Evolutionary conservation across 345 rosid genomes (phyloP).

Genomic region (Dimocarpus longan): DNA sequence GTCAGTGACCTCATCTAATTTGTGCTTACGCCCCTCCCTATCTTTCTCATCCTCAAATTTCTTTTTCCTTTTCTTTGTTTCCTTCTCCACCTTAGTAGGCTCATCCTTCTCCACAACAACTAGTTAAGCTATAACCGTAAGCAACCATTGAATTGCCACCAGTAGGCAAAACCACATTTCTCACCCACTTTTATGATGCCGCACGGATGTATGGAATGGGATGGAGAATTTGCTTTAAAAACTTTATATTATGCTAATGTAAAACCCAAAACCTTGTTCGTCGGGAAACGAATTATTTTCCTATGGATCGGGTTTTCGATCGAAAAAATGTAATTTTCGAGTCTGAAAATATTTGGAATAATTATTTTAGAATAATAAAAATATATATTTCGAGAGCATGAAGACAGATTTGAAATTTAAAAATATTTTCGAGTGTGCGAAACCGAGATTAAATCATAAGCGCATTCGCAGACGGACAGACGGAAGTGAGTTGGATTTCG

Average conservation of each 20-base stretch:
- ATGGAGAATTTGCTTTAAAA: background rate
- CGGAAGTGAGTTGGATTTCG: too few relatives aligned
- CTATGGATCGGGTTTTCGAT: too few relatives aligned
- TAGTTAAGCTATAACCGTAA: slow-evolving; percentile 57
- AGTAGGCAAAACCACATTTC: slow-evolving; percentile 68
- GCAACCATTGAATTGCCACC: slow-evolving; percentile 81
- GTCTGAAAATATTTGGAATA: too few relatives aligned
- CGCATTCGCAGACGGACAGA: too few relatives aligned
- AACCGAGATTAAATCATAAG: too few relatives aligned
- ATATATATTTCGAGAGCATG: too few relatives aligned
- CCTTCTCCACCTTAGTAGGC: slow-evolving; percentile 25
- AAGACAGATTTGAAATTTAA: too few relatives aligned
- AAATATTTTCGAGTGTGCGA: too few relatives aligned
- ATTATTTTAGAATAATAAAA: too few relatives aligned
- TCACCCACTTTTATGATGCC: slow-evolving; percentile 73
- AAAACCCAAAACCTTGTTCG: too few relatives aligned
- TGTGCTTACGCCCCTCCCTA: slow-evolving; percentile 55
- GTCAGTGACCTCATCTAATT: slow-evolving; percentile 44
- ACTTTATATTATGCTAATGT: background rate
- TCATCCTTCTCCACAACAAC: slow-evolving; percentile 33
- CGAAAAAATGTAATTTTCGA: too few relatives aligned
- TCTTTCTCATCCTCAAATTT: slow-evolving; percentile 34
- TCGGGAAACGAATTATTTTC: too few relatives aligned
- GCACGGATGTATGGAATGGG: background rate
- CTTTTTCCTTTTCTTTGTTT: slow-evolving; percentile 41